Percentiles rank a stretch among this genome's conserved stretches.
These are phyloP conservation scores for Phaffomyces thermotolerans DNA, from an alignment of 805 yeast genomes.

Conservation along the genomic window DNA sequence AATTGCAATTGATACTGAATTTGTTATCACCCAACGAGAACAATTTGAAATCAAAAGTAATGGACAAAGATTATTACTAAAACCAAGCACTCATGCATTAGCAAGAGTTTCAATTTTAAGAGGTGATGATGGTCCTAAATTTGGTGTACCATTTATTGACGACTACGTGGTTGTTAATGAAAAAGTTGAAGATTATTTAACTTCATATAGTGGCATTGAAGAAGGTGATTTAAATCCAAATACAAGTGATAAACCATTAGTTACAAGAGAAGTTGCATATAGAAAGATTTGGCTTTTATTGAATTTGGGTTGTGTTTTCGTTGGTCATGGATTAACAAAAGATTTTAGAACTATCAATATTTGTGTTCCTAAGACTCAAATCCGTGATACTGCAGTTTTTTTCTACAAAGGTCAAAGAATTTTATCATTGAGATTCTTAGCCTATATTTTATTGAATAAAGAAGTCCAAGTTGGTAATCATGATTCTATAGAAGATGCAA, in stretches of 20 bases:
- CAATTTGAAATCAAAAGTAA: conserved; percentile 67
- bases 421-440: conserved; percentile 77
- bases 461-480: conserved; percentile 90
- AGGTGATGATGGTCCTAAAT: conserved; percentile 55
- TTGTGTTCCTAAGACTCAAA: conserved; percentile 78
- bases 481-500: conserved; percentile 95
- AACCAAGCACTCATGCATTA: conserved; percentile 68
- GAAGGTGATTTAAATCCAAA: conserved; percentile 80
- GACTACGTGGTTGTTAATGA: conserved; percentile 78
- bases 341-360: conserved; percentile 93
- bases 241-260: conserved; percentile 59
- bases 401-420: conserved; percentile 74
- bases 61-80: conserved; percentile 61
- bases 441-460: conserved; percentile 66
- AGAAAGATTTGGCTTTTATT: conserved; percentile 84
- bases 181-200: conserved; percentile 75
- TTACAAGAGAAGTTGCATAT: conserved; percentile 75
- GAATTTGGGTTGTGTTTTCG: conserved; percentile 84
- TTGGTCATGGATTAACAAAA: conserved; percentile 88
- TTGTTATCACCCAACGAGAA: conserved; percentile 76
- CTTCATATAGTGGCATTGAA: conserved; percentile 90
- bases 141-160: conserved; percentile 81
- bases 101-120: conserved; percentile 87
- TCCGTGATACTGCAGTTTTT: conserved; percentile 80
- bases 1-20: conserved; percentile 95